A percentile compares a stretch with the other conserved stretches of the same genome.
Conservation (phyloP, 2,329 filamentous ascomycete genomes). For the Helotiales sp. region DNA sequence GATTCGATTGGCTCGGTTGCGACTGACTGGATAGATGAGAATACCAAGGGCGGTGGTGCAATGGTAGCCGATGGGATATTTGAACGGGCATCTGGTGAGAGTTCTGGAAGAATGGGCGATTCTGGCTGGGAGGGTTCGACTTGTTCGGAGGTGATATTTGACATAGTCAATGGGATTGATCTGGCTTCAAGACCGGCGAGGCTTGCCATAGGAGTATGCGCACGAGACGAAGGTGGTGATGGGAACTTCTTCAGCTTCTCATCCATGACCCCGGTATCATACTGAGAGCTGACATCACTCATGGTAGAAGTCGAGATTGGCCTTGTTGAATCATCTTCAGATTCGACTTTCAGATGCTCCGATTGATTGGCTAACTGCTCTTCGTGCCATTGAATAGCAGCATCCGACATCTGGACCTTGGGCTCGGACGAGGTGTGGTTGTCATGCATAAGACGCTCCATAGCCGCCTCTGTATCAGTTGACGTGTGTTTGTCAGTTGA, state of each 20-base stretch:
- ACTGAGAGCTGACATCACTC: constrained; percentile 54
- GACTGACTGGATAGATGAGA: constrained; percentile 33
- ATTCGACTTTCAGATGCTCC: constrained; percentile 19
- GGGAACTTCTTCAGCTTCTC: constrained; percentile 56
- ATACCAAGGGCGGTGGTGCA: constrained; percentile 26
- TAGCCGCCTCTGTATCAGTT: constrained; percentile 15
- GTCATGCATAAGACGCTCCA: constrained; percentile 15
- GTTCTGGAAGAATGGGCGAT: constrained; percentile 7
- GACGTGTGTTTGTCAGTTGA: constrained; percentile 19
- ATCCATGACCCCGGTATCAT: constrained; percentile 48
- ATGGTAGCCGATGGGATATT: constrained; percentile 33
- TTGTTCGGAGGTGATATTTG: constrained; percentile 37
- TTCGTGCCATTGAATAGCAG: constrained; percentile 34
- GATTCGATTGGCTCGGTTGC: constrained; percentile 36
- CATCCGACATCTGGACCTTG: constrained; percentile 28
- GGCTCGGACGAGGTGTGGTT: constrained; percentile 21
- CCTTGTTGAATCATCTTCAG: constrained; percentile 34
- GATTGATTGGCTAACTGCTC: constrained; percentile 23
- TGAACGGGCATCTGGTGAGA: background rate
- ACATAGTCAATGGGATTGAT: constrained; percentile 32
- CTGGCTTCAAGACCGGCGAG: constrained; percentile 16
- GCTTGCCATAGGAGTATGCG: constrained; percentile 27
- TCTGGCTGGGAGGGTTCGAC: constrained; percentile 35
- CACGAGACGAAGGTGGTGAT: constrained; percentile 47
- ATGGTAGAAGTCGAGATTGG: constrained; percentile 49